These are phyloP conservation scores for Fraxinus latifolia DNA, from an alignment of 305 asterid species.

Conservation along the genomic window DNA sequence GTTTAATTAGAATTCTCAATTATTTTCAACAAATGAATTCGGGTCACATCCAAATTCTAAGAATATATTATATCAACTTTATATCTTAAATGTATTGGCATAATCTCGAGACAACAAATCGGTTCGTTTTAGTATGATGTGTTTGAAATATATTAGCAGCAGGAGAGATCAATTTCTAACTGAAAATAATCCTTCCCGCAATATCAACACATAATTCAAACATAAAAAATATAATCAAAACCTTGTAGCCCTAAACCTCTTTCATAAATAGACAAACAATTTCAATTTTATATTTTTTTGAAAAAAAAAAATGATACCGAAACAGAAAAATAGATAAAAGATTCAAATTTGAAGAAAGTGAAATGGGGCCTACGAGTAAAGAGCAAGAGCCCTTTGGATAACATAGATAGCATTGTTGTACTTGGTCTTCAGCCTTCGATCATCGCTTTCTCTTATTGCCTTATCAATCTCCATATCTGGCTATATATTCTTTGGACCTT, in stretches of 20 bases:
- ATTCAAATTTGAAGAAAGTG: background rate
- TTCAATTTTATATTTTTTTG: background rate
- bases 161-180: background rate
- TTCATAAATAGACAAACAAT: background rate
- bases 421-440: slow-evolving; percentile 77
- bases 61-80: background rate
- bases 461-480: slow-evolving; percentile 72
- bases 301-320: no score
- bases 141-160: background rate
- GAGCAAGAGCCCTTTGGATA: slow-evolving; percentile 83
- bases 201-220: background rate
- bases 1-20: background rate
- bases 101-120: background rate
- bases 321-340: background rate
- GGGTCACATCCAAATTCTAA: background rate
- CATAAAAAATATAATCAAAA: background rate
- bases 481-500: slow-evolving; percentile 26
- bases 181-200: background rate
- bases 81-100: background rate
- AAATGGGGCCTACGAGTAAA: slow-evolving; percentile 61
- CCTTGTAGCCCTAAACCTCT: background rate
- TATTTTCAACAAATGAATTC: background rate
- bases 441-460: slow-evolving; percentile 59
- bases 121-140: background rate
- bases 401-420: slow-evolving; percentile 77